phyloP scores from a whole-genome alignment of 1,284 basidiomycete genomes.

The Singerocomus rubriflavus region DNA sequence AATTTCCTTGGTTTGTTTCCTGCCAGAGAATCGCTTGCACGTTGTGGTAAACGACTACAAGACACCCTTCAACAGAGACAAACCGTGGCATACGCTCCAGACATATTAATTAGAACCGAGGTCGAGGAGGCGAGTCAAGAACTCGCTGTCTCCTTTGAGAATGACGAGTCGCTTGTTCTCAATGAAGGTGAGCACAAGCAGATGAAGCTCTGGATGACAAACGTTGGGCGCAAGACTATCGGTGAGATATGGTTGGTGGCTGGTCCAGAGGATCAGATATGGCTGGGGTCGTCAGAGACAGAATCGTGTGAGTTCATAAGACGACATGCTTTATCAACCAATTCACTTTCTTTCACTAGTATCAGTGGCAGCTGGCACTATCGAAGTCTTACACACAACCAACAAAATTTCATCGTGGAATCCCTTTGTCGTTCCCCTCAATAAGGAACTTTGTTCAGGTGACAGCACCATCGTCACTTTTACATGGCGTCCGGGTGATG shows the following conservation, averaged over 20 bases:
- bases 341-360: conserved; percentile 31
- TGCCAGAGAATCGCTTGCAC: conserved; percentile 55
- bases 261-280: conserved; percentile 59
- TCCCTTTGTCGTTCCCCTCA: conserved; percentile 47
- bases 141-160: conserved; percentile 53
- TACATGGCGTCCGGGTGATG: conserved; percentile 48
- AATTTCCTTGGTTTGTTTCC: conserved; percentile 68
- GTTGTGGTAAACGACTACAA: conserved; percentile 65
- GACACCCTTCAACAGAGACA: conserved; percentile 67
- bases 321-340: conserved; percentile 9
- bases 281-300: conserved; percentile 34
- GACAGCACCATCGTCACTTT: conserved; percentile 51
- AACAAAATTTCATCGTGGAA: conserved; percentile 53
- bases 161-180: conserved; percentile 49
- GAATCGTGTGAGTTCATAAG: conserved; percentile 17
- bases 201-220: conserved; percentile 56
- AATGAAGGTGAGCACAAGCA: conserved; percentile 60
- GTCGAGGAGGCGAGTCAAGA: conserved; percentile 61
- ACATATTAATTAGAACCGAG: conserved; percentile 52
- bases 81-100: conserved; percentile 61
- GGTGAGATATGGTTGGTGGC: conserved; percentile 67
- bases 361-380: conserved; percentile 4
- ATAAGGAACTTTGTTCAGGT: conserved; percentile 33
- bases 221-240: conserved; percentile 54
- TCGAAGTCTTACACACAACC: conserved; percentile 35